Evolutionary conservation across 768 basidiomycete genomes (phyloP).

Genomic region (Boletellus emodensis): DNA sequence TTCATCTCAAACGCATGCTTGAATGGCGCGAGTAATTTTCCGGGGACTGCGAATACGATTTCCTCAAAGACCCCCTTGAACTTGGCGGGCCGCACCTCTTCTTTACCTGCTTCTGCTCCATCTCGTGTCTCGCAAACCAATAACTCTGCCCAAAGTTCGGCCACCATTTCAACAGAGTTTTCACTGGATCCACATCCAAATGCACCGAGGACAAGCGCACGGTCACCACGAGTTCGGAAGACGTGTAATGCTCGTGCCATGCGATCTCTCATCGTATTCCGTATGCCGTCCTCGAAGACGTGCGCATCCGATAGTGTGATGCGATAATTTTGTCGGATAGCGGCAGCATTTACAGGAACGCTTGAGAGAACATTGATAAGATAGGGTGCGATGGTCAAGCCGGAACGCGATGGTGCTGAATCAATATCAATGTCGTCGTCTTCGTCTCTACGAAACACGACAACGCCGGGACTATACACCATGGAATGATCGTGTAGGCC

Average conservation of each 20-base stretch:
- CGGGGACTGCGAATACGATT: constrained; percentile 42
- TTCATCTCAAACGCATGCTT: constrained; percentile 39
- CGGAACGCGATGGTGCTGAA: constrained; percentile 4
- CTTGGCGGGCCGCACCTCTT: constrained; percentile 22
- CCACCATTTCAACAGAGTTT: constrained; percentile 41
- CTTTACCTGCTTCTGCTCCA: constrained; percentile 17
- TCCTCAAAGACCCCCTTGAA: constrained; percentile 41
- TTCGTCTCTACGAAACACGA: constrained; percentile 40
- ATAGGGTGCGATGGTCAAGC: constrained; percentile 37
- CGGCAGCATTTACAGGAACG: constrained; percentile 42
- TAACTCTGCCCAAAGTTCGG: constrained; percentile 44
- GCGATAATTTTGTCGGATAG: constrained; percentile 36
- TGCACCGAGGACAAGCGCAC: constrained; percentile 39
- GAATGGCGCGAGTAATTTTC: constrained; percentile 35
- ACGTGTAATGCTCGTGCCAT: constrained; percentile 45
- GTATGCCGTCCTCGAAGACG: constrained; percentile 38
- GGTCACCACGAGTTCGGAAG: constrained; percentile 40
- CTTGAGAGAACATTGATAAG: constrained; percentile 38
- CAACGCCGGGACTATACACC: constrained; percentile 43
- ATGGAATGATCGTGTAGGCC: constrained; percentile 47
- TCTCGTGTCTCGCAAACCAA: constrained; percentile 34
- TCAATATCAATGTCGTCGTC: constrained; percentile 20
- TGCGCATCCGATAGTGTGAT: constrained; percentile 33
- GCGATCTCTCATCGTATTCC: constrained; percentile 42
- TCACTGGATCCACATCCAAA: constrained; percentile 43